Conservation (phyloP, 768 basidiomycete genomes). For the Hericium rajendrae region DNA sequence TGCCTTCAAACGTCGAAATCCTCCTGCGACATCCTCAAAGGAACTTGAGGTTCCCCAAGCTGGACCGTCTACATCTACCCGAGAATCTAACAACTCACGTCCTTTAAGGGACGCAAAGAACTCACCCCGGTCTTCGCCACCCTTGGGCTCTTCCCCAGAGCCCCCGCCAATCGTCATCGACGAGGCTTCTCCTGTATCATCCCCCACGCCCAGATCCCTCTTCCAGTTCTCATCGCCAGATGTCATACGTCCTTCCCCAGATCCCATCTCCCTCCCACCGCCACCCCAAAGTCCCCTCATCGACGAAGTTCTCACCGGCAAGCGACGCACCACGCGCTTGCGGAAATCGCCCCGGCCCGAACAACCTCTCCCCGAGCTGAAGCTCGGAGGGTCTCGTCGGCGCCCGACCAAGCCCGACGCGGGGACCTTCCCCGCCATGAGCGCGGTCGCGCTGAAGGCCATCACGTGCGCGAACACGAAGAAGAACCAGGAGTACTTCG, state of each 20-base stretch:
- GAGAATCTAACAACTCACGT: neutral
- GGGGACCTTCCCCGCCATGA: conserved; percentile 54
- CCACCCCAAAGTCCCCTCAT: neutral
- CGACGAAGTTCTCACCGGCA: neutral
- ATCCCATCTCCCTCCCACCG: neutral
- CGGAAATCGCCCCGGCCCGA: conserved; percentile 32
- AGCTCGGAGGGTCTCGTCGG: conserved; percentile 1
- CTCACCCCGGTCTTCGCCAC: too few species aligned
- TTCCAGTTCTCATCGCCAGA: neutral
- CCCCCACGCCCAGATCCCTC: neutral
- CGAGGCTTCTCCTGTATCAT: too few species aligned
- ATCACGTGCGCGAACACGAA: conserved; percentile 66
- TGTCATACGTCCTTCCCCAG: neutral
- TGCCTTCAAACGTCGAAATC: neutral
- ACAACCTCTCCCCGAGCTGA: conserved; percentile 20
- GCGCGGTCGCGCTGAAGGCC: conserved; percentile 53
- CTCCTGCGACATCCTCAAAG: neutral
- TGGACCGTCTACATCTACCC: neutral
- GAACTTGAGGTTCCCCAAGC: neutral
- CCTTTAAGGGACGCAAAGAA: too few species aligned
- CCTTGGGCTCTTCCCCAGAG: too few species aligned
- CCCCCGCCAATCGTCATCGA: too few species aligned
- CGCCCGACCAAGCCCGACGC: conserved; percentile 19
- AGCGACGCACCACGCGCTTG: neutral
- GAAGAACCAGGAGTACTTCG: conserved; percentile 60